A percentile compares a stretch with the other conserved stretches of the same genome.
phyloP scores from a whole-genome alignment of 495 filamentous ascomycete genomes.

The Patellaria atrata region DNA sequence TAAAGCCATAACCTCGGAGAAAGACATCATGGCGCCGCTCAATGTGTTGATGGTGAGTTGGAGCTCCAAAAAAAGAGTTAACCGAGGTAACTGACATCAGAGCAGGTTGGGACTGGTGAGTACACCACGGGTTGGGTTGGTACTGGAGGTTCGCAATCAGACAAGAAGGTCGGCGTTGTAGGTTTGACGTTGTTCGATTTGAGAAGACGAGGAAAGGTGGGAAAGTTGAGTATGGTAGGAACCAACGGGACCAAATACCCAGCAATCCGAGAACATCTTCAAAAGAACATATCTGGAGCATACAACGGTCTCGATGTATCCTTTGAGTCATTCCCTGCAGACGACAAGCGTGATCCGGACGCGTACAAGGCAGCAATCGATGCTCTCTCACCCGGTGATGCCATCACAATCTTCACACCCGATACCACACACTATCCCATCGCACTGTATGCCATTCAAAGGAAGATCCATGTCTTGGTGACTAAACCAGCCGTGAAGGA shows the following conservation, averaged over 20 bases:
- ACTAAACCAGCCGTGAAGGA: slow-evolving; percentile 90
- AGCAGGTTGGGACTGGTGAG: slow-evolving; percentile 74
- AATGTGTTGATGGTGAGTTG: slow-evolving; percentile 70
- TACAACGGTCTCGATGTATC: slow-evolving; percentile 79
- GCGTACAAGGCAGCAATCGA: slow-evolving; percentile 88
- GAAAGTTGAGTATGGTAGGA: slow-evolving; percentile 76
- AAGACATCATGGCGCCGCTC: slow-evolving; percentile 58
- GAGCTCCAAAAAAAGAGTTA: no score
- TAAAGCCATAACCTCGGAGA: no score
- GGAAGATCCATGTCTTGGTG: slow-evolving; percentile 76
- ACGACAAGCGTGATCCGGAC: slow-evolving; percentile 56
- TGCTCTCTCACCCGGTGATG: slow-evolving; percentile 63
- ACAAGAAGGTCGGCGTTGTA: slow-evolving; percentile 71
- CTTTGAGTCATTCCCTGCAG: slow-evolving; percentile 67
- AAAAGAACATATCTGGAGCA: slow-evolving; percentile 72
- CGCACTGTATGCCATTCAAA: slow-evolving; percentile 80
- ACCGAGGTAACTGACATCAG: slow-evolving; percentile 6
- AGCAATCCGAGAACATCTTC: slow-evolving; percentile 75
- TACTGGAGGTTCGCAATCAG: slow-evolving; percentile 19
- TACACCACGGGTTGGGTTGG: slow-evolving; percentile 55
- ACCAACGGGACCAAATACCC: slow-evolving; percentile 79
- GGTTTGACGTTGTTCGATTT: slow-evolving; percentile 84
- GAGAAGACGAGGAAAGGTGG: slow-evolving; percentile 74
- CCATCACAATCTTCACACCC: slow-evolving; percentile 93
- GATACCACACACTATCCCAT: slow-evolving; percentile 93